Evolutionary conservation across 2,329 filamentous ascomycete species (phyloP), one percentile per base, ranked within the genome.

Genomic region (Fusarium globosum): DNA sequence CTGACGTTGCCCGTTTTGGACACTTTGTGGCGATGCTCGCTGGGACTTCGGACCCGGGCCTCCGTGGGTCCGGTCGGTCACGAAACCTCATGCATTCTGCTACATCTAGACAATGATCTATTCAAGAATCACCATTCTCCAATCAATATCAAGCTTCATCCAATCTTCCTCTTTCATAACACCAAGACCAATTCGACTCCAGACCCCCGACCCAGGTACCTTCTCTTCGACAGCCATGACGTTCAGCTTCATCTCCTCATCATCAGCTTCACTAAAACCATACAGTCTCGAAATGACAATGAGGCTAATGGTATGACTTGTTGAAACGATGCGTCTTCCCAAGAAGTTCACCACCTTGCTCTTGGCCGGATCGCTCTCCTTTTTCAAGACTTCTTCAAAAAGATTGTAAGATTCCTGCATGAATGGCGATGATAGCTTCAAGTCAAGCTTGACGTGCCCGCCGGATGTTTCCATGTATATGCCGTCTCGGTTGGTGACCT

Each of bases 121-220:
- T 33, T 42, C 66, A 11, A 69, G 33, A 41, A 69, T 36, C 1
- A 68, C 30, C 33, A 51, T 30, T 12, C 51, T 68, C 66, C 66
- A 69, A 6, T 68, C 28, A 1, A 36, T 51, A 7, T 69, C 38
- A 0, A 69, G 4, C 9, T 26, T 36, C 1, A 38, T 4, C 66
- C 66, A 69, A 4, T 62, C 49, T 21, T 35, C 23, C 15, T 68
- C 66, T 11, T 35, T 20, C 7, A 69, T 33, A 1, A 45, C 9
- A 15, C 36, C 63, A 35, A 68, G 16, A 1, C 66, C 66, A 41
- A 57, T 26, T 8, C 66, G 49, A 21, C 56, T 51, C 66, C 64
- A 69, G 6, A 68, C n/a, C 7, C 64, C 64, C 0, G 56, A 62
- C 7, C 38, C 49, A 4, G 64, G 36, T 2, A 49, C 16, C 1